Evolutionary conservation across 2,329 filamentous ascomycete species (phyloP), one percentile per base, ranked within the genome.

Genomic region (Sporothrix pallida): DNA sequence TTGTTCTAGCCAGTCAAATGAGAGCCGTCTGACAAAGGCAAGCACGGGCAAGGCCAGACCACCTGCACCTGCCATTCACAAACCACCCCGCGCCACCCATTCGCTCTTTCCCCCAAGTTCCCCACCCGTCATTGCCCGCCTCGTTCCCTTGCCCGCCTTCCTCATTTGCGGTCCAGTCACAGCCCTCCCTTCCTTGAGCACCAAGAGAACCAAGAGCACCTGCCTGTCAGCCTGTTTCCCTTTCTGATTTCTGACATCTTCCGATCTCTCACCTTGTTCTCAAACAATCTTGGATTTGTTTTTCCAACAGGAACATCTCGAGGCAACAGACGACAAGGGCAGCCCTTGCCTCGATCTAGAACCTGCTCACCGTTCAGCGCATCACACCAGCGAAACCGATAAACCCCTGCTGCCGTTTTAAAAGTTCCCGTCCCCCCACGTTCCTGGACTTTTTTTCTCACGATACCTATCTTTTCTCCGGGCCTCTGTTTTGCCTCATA

Each of bases 101-200:
- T 56, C 48, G 23, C 23, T 44, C 17, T 4, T 56, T 56, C 50
- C 50, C 50, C 67, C 50, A 56, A 23, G 52, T 20, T 54, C 67
- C 26, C 48, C 52, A 60, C 52, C 23, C 31, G 31, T 37, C 31
- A 7, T 37, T 37, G 31, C 42, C 54, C 37, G 52, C 12, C 37
- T 70, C 58, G 31, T 37, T 37, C 31, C 31, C 31, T 7, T 72
- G 26, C 46, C 70, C 70, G 60, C 70, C 60, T 54, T 71, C 70
- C 70, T 52, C 15, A 63, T 71, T 71, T 48, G 42, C 20, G 20
- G 70, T 54, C 17, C 50, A 42, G 17, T 44, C 67, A 50, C 48
- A 26, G 26, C 44, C 44, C 37, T 15, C 31, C 48, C 50, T 20
- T 70, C 50, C 26, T 23, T 52, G 65, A 52, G 46, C 23, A 37